Percentiles rank a stretch among this genome's conserved stretches.
These are phyloP conservation scores for Cladosporium austrohemisphaericum DNA, from an alignment of 2,329 filamentous ascomycete species.

Conservation along the genomic window DNA sequence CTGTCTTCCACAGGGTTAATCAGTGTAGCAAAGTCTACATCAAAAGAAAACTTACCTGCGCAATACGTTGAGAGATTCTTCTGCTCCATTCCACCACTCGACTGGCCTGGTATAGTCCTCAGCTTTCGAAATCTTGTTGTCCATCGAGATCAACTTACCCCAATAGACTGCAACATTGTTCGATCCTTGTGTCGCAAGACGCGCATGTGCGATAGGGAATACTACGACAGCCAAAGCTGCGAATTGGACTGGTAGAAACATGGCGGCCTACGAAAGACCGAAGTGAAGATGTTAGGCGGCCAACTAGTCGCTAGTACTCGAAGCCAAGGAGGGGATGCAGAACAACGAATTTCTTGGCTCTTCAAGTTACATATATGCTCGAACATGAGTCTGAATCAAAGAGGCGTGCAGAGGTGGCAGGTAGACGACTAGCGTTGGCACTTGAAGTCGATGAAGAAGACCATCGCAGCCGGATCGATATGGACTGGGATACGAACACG, in stretches of 20 bases:
- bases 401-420: conserved; percentile 6
- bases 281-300: too few relatives aligned
- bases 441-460: neutral
- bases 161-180: conserved; percentile 63
- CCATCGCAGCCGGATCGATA: too few relatives aligned
- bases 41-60: neutral
- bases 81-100: conserved; percentile 11
- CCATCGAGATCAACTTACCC: conserved; percentile 45
- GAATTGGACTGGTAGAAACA: too few relatives aligned
- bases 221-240: neutral
- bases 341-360: conserved; percentile 8
- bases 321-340: neutral
- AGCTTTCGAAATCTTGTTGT: conserved; percentile 23
- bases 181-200: conserved; percentile 6
- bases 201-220: neutral
- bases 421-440: neutral
- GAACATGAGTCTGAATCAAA: neutral
- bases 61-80: conserved; percentile 11
- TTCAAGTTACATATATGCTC: neutral
- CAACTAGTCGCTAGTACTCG: neutral
- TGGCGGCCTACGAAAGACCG: too few relatives aligned
- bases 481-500: too few relatives aligned
- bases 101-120: neutral
- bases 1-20: conserved; percentile 40
- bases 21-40: neutral